Base-by-base conservation (phyloP, 1,139 yeast species). In the Taphrina pruni region DNA sequence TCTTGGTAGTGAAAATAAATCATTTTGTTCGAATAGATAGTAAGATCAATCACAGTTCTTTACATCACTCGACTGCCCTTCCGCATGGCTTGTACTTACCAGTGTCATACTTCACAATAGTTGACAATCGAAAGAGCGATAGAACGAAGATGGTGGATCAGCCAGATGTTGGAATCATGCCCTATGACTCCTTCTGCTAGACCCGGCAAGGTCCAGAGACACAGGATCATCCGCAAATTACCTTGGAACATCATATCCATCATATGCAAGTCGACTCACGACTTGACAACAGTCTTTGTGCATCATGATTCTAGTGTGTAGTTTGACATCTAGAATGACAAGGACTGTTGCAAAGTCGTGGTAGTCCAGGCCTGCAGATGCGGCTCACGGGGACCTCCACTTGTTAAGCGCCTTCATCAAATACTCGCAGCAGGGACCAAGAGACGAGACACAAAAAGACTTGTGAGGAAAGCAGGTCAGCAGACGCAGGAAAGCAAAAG, bases 1-100 rank as follows among this genome's bases (percentile, higher is more conserved):
- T 64, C 67, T 64, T 64, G 67, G 67, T 64, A 57, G 60, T 64
- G 60, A 64, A 43, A 45, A 55, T 26, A 39, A 32, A 64, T 64
- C 67, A 64, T 54, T 54, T 55, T 14, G 67, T 55, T 64, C 67
- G 67, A 64, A 54, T 60, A 54, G 67, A 54, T 56, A 55, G 67
- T 48, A 38, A 60, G 67, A 64, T 64, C 67, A 64, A 64, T 64
- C 60, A 56, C 60, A 55, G 67, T 54, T 56, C 45, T 17, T 64
- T 39, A 56, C 60, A 54, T 57, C 58, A 56, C 60, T 38, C 12
- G 45, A 38, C 65, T n/a, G 48, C 56, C 21, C 39, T 51, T 17
- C 39, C 17, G 32, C 32, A 26, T 20, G 39, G 9, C 43, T 43
- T 6, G 20, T 21, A 32, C 52, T 58, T 45, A 43, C 54, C 54